Evolutionary conservation across 768 basidiomycete genomes (phyloP).

Genomic region (Phallus indusiatus): DNA sequence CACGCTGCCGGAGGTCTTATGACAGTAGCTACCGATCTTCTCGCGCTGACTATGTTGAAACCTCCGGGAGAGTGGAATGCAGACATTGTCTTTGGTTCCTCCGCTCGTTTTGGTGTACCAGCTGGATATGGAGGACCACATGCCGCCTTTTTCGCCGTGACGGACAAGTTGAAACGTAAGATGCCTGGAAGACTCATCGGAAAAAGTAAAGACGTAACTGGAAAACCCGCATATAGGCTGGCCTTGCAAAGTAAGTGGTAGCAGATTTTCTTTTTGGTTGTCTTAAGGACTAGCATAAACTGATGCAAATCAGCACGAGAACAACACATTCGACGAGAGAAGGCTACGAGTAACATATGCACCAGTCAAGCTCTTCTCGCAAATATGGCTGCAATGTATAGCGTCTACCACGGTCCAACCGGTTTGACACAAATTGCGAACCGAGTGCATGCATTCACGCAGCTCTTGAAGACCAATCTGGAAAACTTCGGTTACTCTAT

Average conservation of each 20-base stretch:
- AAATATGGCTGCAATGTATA: constrained; percentile 99
- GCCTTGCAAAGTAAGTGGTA: constrained; percentile 85
- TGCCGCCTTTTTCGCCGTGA: constrained; percentile 94
- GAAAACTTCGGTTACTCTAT: constrained; percentile 67
- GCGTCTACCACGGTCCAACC: constrained; percentile 88
- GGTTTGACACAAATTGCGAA: constrained; percentile 78
- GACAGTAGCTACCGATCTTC: constrained; percentile 81
- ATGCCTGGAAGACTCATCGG: constrained; percentile 99
- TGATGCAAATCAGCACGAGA: constrained; percentile 57
- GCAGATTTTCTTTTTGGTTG: not conserved
- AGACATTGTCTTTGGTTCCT: constrained; percentile 91
- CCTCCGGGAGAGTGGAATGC: constrained; percentile 99
- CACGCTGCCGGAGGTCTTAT: constrained; percentile 76
- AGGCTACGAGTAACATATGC: constrained; percentile 97
- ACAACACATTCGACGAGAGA: constrained; percentile 95
- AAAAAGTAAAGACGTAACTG: constrained; percentile 73
- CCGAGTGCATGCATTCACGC: constrained; percentile 85
- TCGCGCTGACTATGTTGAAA: constrained; percentile 86
- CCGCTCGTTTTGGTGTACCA: constrained; percentile 94
- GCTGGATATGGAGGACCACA: constrained; percentile 97
- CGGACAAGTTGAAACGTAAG: constrained; percentile 86
- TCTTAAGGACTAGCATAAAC: not conserved
- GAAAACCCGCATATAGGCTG: constrained; percentile 82
- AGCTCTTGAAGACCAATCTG: constrained; percentile 58
- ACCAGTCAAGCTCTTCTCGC: constrained; percentile 96